A percentile compares a stretch with the other conserved stretches of the same genome.
Conservation (phyloP, 257 asterid genomes). For the Galeopsis tetrahit region DNA sequence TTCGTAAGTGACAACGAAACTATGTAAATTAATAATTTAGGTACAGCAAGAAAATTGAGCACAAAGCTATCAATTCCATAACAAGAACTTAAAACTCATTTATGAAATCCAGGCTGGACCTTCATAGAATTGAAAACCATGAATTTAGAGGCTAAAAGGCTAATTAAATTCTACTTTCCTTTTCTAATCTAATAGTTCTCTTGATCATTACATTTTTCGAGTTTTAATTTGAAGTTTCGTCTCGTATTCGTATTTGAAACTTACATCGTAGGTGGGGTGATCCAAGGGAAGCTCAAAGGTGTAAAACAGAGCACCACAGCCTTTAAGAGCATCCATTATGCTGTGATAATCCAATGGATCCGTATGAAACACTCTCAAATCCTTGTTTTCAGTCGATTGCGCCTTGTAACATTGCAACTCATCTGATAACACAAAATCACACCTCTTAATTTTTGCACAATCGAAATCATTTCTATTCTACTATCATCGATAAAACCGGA, state of each 20-base stretch:
- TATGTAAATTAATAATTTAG: not conserved
- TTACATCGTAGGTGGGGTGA: constrained; percentile 77
- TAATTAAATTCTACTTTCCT: not conserved
- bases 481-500: not conserved
- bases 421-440: constrained; percentile 42
- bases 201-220: not conserved
- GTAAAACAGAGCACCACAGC: constrained; percentile 85
- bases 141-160: constrained; percentile 15
- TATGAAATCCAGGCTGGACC: constrained; percentile 32
- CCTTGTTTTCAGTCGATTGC: constrained; percentile 45
- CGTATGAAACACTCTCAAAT: constrained; percentile 62
- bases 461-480: not conserved
- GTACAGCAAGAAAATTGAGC: constrained; percentile 16
- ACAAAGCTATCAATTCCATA: constrained; percentile 9
- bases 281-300: constrained; percentile 82
- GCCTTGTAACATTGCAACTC: constrained; percentile 53
- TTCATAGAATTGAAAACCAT: not conserved
- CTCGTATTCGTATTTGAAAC: constrained; percentile 20
- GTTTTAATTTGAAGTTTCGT: not conserved
- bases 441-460: not conserved
- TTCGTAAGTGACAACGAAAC: not conserved
- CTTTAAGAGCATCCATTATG: constrained; percentile 79
- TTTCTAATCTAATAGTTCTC: constrained; percentile 2
- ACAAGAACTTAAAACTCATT: not conserved
- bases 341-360: constrained; percentile 96